These are phyloP conservation scores for Herpetospermum pedunculosum DNA, from an alignment of 306 rosid species.

Conservation along the genomic window DNA sequence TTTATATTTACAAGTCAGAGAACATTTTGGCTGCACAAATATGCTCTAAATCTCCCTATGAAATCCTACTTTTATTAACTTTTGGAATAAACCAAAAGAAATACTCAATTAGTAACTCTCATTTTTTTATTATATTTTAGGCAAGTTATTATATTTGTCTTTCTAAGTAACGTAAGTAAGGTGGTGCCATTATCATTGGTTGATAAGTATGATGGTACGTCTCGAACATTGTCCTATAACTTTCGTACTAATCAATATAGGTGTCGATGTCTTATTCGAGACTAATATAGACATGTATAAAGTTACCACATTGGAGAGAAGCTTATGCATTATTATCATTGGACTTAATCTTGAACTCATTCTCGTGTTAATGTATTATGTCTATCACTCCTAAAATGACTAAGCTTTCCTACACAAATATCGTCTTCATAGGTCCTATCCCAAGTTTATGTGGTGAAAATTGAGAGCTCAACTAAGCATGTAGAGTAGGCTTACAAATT, in stretches of 20 bases:
- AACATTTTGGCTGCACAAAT: neutral
- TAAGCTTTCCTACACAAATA: no score
- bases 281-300: neutral
- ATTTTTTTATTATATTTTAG: neutral
- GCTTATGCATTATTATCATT: neutral
- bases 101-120: neutral
- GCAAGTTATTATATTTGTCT: neutral
- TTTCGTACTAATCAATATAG: neutral
- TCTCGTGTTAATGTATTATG: neutral
- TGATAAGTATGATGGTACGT: neutral
- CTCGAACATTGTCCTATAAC: neutral
- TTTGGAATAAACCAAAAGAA: constrained; percentile 3
- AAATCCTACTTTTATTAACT: neutral
- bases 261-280: neutral
- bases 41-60: neutral
- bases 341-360: neutral
- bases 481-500: no score
- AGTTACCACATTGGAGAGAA: neutral
- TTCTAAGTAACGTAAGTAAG: neutral
- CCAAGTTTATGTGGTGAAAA: no score
- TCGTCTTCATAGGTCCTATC: no score
- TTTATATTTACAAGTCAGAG: neutral
- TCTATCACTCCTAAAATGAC: neutral
- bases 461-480: no score
- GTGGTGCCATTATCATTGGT: neutral